Conservation (phyloP, 768 basidiomycete species). For the Botryobasidium botryosum region DNA sequence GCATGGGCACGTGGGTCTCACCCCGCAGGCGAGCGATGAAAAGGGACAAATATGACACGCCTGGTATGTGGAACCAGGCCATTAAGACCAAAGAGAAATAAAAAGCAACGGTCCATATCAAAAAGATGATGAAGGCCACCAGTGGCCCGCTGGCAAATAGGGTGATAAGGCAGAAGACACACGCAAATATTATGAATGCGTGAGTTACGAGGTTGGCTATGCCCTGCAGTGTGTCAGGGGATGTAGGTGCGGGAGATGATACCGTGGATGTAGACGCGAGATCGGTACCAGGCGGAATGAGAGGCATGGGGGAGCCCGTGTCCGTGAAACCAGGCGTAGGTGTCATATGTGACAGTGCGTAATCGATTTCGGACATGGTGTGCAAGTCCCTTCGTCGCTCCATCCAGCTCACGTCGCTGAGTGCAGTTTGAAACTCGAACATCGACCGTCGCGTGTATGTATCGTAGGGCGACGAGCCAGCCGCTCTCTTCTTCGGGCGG, state of each 20-base stretch:
- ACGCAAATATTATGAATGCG: constrained; percentile 32
- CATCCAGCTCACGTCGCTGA: constrained; percentile 67
- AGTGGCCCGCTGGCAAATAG: no score
- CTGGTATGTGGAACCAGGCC: constrained; percentile 42
- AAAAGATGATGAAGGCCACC: constrained; percentile 49
- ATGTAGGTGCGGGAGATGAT: constrained; percentile 17
- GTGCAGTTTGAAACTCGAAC: no score
- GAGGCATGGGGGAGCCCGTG: no score
- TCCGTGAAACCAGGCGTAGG: no score
- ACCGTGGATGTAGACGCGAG: constrained; percentile 10
- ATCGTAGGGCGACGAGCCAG: neutral
- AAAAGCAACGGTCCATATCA: constrained; percentile 39
- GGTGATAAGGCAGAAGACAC: constrained; percentile 34
- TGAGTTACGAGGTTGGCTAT: constrained; percentile 4
- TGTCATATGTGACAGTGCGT: no score
- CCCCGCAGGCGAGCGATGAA: constrained; percentile 19
- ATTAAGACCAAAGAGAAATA: constrained; percentile 36
- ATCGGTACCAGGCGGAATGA: no score
- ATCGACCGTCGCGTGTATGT: no score
- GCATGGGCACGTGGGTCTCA: constrained; percentile 27
- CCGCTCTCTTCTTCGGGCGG: constrained; percentile 18
- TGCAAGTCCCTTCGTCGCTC: constrained; percentile 54
- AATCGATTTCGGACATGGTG: no score
- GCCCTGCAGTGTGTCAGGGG: no score
- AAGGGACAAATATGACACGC: constrained; percentile 38